These are phyloP conservation scores for Zymoseptoria brevis DNA, from an alignment of 2,329 filamentous ascomycete genomes.

Conservation along the genomic window DNA sequence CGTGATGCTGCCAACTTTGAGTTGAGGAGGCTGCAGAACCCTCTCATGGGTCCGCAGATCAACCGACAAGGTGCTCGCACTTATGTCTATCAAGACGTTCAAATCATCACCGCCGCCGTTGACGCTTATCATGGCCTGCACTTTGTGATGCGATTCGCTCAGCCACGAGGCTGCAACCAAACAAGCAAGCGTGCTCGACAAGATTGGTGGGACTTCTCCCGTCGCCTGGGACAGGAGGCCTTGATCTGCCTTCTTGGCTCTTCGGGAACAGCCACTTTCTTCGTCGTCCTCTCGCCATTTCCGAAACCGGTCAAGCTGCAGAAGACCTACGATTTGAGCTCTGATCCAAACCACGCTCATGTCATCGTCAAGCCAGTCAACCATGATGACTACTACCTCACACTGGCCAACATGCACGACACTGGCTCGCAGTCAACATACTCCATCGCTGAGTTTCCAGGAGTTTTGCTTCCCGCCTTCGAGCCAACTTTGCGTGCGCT, in stretches of 20 bases:
- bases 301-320: background rate
- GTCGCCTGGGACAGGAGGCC: slow-evolving; percentile 42
- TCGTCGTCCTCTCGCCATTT: slow-evolving; percentile 11
- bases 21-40: slow-evolving; percentile 29
- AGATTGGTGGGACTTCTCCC: slow-evolving; percentile 46
- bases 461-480: slow-evolving; percentile 52
- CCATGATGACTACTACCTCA: slow-evolving; percentile 1
- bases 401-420: background rate
- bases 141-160: slow-evolving; percentile 39
- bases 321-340: background rate
- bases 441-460: slow-evolving; percentile 48
- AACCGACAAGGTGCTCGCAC: slow-evolving; percentile 22
- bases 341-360: slow-evolving; percentile 5
- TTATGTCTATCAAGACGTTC: slow-evolving; percentile 33
- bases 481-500: slow-evolving; percentile 49
- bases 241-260: slow-evolving; percentile 44
- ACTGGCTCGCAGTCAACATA: background rate
- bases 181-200: slow-evolving; percentile 27
- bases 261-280: slow-evolving; percentile 22
- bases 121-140: slow-evolving; percentile 26
- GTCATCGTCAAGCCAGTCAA: slow-evolving; percentile 10
- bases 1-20: slow-evolving; percentile 48
- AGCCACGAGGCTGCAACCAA: slow-evolving; percentile 31
- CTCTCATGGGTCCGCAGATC: background rate
- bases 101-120: too few relatives aligned